Percentiles rank a stretch among this genome's conserved stretches.
Conservation (phyloP, 2,329 filamentous ascomycete species). For the Tothia fuscella region DNA sequence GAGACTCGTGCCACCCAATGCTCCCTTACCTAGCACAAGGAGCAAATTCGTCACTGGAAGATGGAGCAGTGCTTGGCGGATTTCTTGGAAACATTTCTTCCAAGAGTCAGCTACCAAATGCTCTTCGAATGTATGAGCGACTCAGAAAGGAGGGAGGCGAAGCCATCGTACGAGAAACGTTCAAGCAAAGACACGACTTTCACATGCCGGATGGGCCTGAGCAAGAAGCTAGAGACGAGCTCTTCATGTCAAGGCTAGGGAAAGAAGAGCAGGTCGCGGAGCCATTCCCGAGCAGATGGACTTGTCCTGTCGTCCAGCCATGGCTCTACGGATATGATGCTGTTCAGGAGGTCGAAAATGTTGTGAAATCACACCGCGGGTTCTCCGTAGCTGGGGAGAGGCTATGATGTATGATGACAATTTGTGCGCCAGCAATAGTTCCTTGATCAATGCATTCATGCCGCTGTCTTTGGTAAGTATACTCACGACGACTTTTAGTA, state of each 20-base stretch:
- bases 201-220: conserved; percentile 39
- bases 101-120: conserved; percentile 10
- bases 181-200: conserved; percentile 35
- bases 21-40: conserved; percentile 50
- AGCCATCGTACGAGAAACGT: conserved; percentile 50
- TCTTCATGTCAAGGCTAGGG: conserved; percentile 46
- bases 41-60: conserved; percentile 36
- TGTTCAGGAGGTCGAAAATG: conserved; percentile 18
- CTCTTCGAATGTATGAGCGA: conserved; percentile 11
- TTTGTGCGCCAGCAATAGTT: too few relatives aligned
- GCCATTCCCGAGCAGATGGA: conserved; percentile 49
- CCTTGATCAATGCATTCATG: too few relatives aligned
- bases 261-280: conserved; percentile 35
- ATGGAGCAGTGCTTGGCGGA: conserved; percentile 34
- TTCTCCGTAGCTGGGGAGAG: neutral
- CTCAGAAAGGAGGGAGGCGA: conserved; percentile 29
- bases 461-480: too few relatives aligned
- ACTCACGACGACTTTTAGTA: too few relatives aligned
- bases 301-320: conserved; percentile 23
- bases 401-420: neutral
- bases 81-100: conserved; percentile 28
- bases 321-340: conserved; percentile 27
- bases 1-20: conserved; percentile 52
- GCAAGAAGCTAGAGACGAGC: conserved; percentile 28
- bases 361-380: neutral